These are phyloP conservation scores for Penicillium manginii DNA, from an alignment of 495 filamentous ascomycete species.

Conservation along the genomic window DNA sequence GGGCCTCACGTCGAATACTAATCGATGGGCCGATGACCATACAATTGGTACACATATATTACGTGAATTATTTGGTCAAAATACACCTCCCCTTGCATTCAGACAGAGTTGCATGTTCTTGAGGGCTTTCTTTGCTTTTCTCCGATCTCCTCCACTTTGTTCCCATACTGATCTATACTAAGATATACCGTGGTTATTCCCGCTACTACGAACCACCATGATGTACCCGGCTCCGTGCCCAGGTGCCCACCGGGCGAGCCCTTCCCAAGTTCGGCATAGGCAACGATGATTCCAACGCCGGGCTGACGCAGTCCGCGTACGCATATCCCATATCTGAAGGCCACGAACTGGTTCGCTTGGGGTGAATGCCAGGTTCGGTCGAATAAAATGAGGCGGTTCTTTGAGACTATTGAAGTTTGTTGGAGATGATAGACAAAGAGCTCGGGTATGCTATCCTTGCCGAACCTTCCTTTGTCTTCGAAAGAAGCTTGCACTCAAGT, in stretches of 20 bases:
- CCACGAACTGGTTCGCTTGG: conserved; percentile 6
- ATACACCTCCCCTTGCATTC: not conserved
- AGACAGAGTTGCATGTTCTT: conserved; percentile 1
- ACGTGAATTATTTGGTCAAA: conserved; percentile 9
- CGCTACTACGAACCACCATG: conserved; percentile 30
- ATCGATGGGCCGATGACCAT: conserved; percentile 39
- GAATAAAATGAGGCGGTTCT: not conserved
- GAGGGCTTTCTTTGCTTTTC: not conserved
- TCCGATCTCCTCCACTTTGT: not conserved
- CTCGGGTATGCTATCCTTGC: not conserved
- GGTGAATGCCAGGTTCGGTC: not conserved
- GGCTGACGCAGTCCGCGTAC: conserved; percentile 36
- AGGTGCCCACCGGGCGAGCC: too few species aligned
- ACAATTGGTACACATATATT: conserved; percentile 26
- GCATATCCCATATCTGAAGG: conserved; percentile 30
- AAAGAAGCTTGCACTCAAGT: not conserved
- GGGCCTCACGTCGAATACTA: not conserved
- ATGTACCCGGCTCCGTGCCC: conserved; percentile 26
- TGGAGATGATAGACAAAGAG: not conserved
- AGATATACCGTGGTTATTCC: conserved; percentile 26
- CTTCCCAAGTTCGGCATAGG: conserved; percentile 39
- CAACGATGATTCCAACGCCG: conserved; percentile 46
- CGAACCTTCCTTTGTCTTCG: not conserved
- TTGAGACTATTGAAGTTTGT: not conserved
- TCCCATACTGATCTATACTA: not conserved